Evolutionary conservation across 495 filamentous ascomycete species (phyloP), one percentile per base, ranked within the genome.

Genomic region (Talaromyces stipitatus): DNA sequence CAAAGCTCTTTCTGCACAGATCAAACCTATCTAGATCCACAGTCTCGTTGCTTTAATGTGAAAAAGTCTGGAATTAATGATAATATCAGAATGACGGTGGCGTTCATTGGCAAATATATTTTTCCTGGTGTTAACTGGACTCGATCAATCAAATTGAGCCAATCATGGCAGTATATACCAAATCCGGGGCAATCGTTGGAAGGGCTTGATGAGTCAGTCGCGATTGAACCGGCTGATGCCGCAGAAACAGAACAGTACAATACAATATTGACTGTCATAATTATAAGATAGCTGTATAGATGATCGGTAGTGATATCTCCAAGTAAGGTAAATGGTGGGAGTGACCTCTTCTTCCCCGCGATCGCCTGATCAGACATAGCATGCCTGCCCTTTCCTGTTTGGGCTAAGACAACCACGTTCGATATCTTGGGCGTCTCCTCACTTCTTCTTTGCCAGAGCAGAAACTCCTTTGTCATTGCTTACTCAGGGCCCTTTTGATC

Each of bases 1-100:
- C 29, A 23, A 22, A 58, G 50, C 61, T 59, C 41, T 57, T 12
- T 46, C 26, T 14, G 18, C 50, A 27, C 58, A 82, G 85, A 91
- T 91, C 73, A 92, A 92, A 71, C 88, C 88, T n/a, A 91, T 92
- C 61, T 91, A 73, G 78, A 58, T 50, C 23, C 18, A 14, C n/a
- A 16, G 18, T 23, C 8, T 27, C 11, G 22, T 14, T 28, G 38
- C 52, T 41, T 26, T 51, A 16, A 20, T 16, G 27, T 28, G 48
- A 30, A 30, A 45, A 28, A 26, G 27, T 26, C 14, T 28, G 27
- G 48, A 30, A 16, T 29, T 51, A 20, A 41, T 54, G 16, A 54
- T 54, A 54, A 54, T 36, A 33, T 20, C 18, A 33, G 38, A 38
- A 16, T 51, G 9, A 51, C 48, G 48, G 48, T 26, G 48, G 48